Evolutionary conservation across 169 alveolate genomes (phyloP), one percentile per base, ranked within the genome.

Genomic region (Babesia ovata): DNA sequence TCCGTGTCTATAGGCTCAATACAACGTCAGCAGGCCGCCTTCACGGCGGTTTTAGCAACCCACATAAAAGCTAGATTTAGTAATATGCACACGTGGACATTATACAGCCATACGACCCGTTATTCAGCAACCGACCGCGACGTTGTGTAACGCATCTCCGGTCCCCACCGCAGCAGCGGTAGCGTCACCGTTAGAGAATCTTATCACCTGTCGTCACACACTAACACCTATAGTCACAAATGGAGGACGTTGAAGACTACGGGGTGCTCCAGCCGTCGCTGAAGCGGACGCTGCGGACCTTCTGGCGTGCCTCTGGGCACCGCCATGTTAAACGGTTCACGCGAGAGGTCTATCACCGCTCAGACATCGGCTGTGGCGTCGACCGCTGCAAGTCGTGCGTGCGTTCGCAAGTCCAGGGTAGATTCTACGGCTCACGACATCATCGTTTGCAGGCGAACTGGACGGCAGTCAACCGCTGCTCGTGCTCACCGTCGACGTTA

Each of bases 281-380:
- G 17, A 71, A 71, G 61, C 45, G 72, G n/a, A 39, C 81, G 29
- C 50, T 71, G 46, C 52, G 72, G 0, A 22, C 74, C 62, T 79
- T 79, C 67, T 82, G 89, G 89, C 67, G 73, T 33, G 85, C 71
- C 50, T 73, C 84, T 7, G 85, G 89, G 24, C 71, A 62, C 33
- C 33, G 78, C 50, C 19, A 71, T 48, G 70, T 82, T 49, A 82
- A 82, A 65, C 52, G 67, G 36, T 26, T 73, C n/a, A 48, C 74
- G 21, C 86, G 89, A 13, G 84, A 82, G 33, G 66, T 82, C 17
- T 74, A 66, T 21, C 56, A 69, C 57, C 82, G 89, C 45, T 45
- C 57, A 1, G 89, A 82, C 50, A 63, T 82, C 17, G 82, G 85
- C 14, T 82, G 89, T 29, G 89, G 89, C 33, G 63, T 82, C 13